phyloP scores from a whole-genome alignment of 768 basidiomycete species.

The Trametopsis cervina region DNA sequence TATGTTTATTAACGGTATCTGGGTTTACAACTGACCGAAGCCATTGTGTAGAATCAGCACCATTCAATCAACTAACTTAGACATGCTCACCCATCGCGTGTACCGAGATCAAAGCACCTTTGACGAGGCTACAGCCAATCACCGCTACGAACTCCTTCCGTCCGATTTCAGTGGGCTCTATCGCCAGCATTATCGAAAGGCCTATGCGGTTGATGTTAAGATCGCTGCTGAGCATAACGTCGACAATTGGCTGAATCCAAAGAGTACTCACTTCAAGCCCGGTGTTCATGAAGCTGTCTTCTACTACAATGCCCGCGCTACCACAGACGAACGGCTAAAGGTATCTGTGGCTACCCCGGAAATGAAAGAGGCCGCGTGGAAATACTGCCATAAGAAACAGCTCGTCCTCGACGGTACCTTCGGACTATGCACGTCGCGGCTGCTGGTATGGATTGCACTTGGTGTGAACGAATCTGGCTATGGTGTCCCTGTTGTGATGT shows the following conservation, averaged over 20 bases:
- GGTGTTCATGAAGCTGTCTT: constrained; percentile 18
- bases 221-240: constrained; percentile 15
- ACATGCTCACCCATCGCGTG: background rate
- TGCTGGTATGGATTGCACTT: constrained; percentile 28
- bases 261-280: constrained; percentile 8
- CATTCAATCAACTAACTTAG: constrained; percentile 5
- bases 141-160: constrained; percentile 15
- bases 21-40: too few relatives aligned
- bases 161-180: constrained; percentile 19
- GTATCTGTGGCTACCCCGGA: constrained; percentile 26
- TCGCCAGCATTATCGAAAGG: constrained; percentile 15
- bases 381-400: constrained; percentile 16
- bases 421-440: constrained; percentile 13
- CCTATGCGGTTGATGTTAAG: constrained; percentile 11
- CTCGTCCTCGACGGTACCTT: constrained; percentile 21
- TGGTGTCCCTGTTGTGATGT: constrained; percentile 27
- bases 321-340: constrained; percentile 20
- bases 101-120: constrained; percentile 4
- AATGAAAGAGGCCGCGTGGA: constrained; percentile 13
- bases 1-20: too few relatives aligned
- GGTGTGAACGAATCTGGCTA: constrained; percentile 23
- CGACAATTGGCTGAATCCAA: constrained; percentile 16
- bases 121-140: constrained; percentile 6
- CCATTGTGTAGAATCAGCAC: background rate
- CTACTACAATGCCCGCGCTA: constrained; percentile 19